Evolutionary conservation across 352 stramenopile genomes (phyloP), one percentile per base, ranked within the genome.

Genomic region (Globisporangium takayamanum): DNA sequence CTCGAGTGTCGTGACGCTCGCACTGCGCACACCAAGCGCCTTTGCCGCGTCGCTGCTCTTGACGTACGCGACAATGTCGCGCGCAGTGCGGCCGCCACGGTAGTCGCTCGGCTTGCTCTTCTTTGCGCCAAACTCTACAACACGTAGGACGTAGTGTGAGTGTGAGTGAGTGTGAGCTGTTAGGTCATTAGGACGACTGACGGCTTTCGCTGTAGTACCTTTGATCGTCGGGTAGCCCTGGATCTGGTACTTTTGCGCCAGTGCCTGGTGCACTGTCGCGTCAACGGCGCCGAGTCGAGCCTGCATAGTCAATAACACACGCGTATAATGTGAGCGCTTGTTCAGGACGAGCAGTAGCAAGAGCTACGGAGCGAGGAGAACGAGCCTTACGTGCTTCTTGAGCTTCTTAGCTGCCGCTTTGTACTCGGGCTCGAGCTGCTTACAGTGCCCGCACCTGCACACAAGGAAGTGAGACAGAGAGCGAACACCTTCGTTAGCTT

Each of bases 401-500:
- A 97, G 74, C 57, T 92, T 87, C 67, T 88, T 90, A 10, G 90
- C 91, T 0, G 89, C 87, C 12, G 69, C 68, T 62, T 95, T 91
- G 74, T 83, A 98, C 66, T 97, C 82, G 0, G 91, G 91, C 55
- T 92, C 84, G 16, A 98, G 68, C 36, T 84, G 68, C 69, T 97
- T 88, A 70, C 92, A 98, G 68, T 98, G 92, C 0, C 92, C 92
- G 53, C 89, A 97, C 78, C 78, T 88, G 50, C 12, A 41, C 20
- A 54, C 26, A 60, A n/a, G n/a, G n/a, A n/a, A n/a, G n/a, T n/a
- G n/a, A n/a, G n/a, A n/a, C n/a, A n/a, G n/a, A n/a, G n/a, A n/a
- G n/a, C n/a, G n/a, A n/a, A n/a, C n/a, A n/a, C n/a, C n/a, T n/a
- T n/a, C n/a, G 16, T 15, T 4, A n/a, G 39, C 16, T n/a, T 3